Evolutionary conservation across 1,284 basidiomycete species (phyloP).

Genomic region (Stygiomarasmius scandens): DNA sequence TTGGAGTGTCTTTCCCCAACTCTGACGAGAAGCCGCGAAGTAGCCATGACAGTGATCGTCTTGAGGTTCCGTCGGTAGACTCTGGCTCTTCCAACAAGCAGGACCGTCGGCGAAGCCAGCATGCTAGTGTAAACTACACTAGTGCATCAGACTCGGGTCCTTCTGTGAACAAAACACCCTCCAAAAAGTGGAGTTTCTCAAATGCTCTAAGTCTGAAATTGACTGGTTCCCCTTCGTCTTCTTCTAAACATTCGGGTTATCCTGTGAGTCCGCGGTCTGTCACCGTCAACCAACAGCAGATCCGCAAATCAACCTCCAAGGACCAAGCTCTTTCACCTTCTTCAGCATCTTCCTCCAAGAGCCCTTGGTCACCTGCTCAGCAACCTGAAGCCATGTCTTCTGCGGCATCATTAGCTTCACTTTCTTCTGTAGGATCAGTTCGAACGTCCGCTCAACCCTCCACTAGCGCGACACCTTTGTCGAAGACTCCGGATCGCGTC

Average conservation of each 20-base stretch:
- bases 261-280: constrained; percentile 67
- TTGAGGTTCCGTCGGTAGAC: constrained; percentile 52
- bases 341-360: constrained; percentile 39
- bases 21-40: constrained; percentile 39
- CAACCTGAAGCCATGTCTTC: constrained; percentile 76
- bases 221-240: constrained; percentile 66
- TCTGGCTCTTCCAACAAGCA: not conserved
- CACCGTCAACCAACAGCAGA: constrained; percentile 56
- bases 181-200: constrained; percentile 97
- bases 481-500: constrained; percentile 61
- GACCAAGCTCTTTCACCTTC: constrained; percentile 55
- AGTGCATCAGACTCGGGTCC: constrained; percentile 47
- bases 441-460: constrained; percentile 40
- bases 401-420: constrained; percentile 69
- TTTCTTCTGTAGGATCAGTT: constrained; percentile 73
- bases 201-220: constrained; percentile 85
- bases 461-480: constrained; percentile 23
- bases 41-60: constrained; percentile 44
- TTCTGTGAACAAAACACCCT: constrained; percentile 66
- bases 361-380: constrained; percentile 61
- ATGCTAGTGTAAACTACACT: constrained; percentile 32
- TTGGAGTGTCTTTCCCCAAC: constrained; percentile 52
- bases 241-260: constrained; percentile 56
- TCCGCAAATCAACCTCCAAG: constrained; percentile 67
- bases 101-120: constrained; percentile 38